Evolutionary conservation across 1,284 basidiomycete genomes (phyloP).

Genomic region (Malassezia obtusa): DNA sequence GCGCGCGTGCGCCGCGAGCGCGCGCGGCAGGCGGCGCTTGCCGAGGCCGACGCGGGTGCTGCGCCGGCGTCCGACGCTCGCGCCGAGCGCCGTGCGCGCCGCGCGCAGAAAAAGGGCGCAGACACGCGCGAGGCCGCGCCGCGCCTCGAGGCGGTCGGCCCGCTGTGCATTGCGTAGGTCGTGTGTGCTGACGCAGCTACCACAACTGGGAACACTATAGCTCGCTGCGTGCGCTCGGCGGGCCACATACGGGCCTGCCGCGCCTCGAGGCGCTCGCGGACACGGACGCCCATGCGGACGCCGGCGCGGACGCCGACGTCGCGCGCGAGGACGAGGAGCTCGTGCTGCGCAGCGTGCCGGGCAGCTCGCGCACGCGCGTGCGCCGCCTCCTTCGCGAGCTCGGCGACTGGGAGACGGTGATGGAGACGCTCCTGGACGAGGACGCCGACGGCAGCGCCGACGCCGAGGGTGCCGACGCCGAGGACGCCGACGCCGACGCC

Average conservation of each 20-base stretch:
- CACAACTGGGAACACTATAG: conserved; percentile 91
- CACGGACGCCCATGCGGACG: not conserved
- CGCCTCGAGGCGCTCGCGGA: conserved; percentile 55
- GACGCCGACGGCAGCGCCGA: not conserved
- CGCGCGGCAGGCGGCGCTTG: conserved; percentile 20
- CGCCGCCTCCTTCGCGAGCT: conserved; percentile 21
- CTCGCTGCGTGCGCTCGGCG: conserved; percentile 74
- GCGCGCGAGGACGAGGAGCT: conserved; percentile 18
- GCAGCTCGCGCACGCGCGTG: conserved; percentile 20
- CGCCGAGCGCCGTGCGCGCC: not conserved
- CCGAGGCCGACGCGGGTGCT: conserved; percentile 13
- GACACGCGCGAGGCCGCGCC: not conserved
- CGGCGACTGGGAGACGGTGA: conserved; percentile 30
- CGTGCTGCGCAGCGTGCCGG: conserved; percentile 29
- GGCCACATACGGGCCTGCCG: conserved; percentile 70
- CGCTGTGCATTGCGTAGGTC: conserved; percentile 33
- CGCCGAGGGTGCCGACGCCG: not conserved
- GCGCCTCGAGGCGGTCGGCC: conserved; percentile 31
- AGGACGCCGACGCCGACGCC: not conserved
- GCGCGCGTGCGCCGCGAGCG: conserved; percentile 24
- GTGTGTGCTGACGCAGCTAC: not conserved
- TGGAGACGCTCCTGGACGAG: conserved; percentile 25
- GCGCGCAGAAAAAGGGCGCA: conserved; percentile 19
- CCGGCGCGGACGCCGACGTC: conserved; percentile 3
- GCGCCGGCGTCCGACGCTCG: conserved; percentile 7